Evolutionary conservation across 306 rosid genomes (phyloP).

Genomic region (Citrullus colocynthis): DNA sequence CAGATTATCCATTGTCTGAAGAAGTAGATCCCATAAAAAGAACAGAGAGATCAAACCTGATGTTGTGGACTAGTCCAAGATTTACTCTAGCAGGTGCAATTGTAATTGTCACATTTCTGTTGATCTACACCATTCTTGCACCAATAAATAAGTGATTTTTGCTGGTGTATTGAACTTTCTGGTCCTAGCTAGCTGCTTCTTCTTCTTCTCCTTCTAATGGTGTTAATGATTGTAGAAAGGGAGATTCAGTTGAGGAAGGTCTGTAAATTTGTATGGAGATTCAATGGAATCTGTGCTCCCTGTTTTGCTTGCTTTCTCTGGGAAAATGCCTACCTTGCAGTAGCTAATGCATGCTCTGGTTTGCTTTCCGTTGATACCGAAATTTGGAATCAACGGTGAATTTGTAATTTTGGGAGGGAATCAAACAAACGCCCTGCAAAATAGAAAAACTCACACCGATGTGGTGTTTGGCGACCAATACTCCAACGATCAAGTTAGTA

Average conservation of each 20-base stretch:
- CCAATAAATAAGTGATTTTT: constrained; percentile 29
- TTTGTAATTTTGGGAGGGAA: too few species aligned
- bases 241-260: neutral
- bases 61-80: constrained; percentile 77
- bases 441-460: too few species aligned
- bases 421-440: too few species aligned
- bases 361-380: too few species aligned
- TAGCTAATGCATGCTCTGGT: too few species aligned
- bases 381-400: too few species aligned
- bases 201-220: neutral
- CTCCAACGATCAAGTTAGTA: too few species aligned
- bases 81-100: constrained; percentile 70
- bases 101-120: constrained; percentile 54
- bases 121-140: constrained; percentile 73
- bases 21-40: constrained; percentile 88
- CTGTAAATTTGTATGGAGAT: constrained; percentile 1
- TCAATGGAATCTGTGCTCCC: neutral
- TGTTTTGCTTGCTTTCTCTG: neutral
- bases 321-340: neutral
- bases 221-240: neutral
- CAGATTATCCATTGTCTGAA: constrained; percentile 61
- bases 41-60: constrained; percentile 78
- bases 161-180: constrained; percentile 5
- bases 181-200: neutral
- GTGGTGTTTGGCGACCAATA: too few species aligned